Evolutionary conservation across 495 filamentous ascomycete genomes (phyloP), one percentile per base, ranked within the genome.

Genomic region (Bacidia gigantensis): DNA sequence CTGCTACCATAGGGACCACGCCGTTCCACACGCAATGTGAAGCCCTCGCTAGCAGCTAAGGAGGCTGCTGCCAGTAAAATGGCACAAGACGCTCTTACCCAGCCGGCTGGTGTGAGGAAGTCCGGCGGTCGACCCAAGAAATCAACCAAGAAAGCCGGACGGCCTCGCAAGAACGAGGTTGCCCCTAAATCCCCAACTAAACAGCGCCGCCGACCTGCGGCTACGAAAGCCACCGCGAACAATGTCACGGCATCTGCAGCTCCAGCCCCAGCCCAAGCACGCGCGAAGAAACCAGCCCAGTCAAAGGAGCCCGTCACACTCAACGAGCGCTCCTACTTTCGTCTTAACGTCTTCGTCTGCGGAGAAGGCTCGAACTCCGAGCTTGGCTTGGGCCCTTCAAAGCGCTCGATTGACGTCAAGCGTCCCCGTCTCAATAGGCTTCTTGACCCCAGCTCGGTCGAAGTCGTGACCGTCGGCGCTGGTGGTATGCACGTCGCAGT

Each of bases 281-380:
- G 52, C 52, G 48, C 23, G 40, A 49, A 46, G 40, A 54, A 43
- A 23, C 39, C 40, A 22, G 46, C 39, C 20, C 52, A 26, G 18
- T 3, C 48, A 51, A 63, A 43, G 43, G 51, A 57, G 3, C 68
- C 68, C 56, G 59, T 66, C 20, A 58, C 69, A 52, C 69, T 75
- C 46, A 75, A 75, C 46, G 46, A 69, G 26, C 67, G 67, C 3
- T 70, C 70, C 3, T 72, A 21, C 11, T 23, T 56, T 38, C 67
- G 67, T n/a, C 68, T 83, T 29, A 74, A 84, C 58, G 77, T 84
- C 32, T 84, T 73, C 56, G 80, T 84, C 52, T 84, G 75, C 51
- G 82, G 82, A 32, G 82, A 82, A 58, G 82, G 82, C 45, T 76
- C 76, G 57, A 75, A 73, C 22, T 79, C 79, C 52, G 82, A 86